These are phyloP conservation scores for Aureobasidium pullulans DNA, from an alignment of 2,329 filamentous ascomycete species.

Conservation along the genomic window DNA sequence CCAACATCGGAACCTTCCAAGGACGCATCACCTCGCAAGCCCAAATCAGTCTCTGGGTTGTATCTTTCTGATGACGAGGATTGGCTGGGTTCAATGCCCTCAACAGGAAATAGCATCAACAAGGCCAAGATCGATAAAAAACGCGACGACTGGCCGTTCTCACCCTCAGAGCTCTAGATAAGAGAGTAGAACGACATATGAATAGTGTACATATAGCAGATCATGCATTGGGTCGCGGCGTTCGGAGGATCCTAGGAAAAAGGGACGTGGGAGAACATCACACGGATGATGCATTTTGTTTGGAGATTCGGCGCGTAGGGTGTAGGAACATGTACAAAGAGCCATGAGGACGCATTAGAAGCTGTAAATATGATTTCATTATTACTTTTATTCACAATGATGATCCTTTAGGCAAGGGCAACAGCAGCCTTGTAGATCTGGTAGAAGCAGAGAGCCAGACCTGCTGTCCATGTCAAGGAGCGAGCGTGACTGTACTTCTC, in stretches of 20 bases:
- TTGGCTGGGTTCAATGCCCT: not conserved
- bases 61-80: not conserved
- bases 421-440: constrained; percentile 26
- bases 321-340: not conserved
- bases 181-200: not conserved
- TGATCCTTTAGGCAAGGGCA: not conserved
- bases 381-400: not conserved
- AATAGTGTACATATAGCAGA: not conserved
- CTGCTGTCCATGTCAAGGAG: constrained; percentile 25
- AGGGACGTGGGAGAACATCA: not conserved
- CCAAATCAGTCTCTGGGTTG: not conserved
- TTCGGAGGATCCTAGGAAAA: not conserved
- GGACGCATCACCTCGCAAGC: not conserved
- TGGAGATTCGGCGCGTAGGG: not conserved
- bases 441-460: constrained; percentile 24
- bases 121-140: not conserved
- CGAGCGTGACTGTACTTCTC: constrained; percentile 21
- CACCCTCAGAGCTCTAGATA: not conserved
- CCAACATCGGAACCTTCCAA: not conserved
- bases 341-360: not conserved
- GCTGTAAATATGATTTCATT: not conserved
- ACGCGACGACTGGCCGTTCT: not conserved
- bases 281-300: not conserved
- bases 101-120: not conserved
- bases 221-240: not conserved